These are phyloP conservation scores for Colletotrichum orchidophilum DNA, from an alignment of 2,329 filamentous ascomycete genomes.

Conservation along the genomic window DNA sequence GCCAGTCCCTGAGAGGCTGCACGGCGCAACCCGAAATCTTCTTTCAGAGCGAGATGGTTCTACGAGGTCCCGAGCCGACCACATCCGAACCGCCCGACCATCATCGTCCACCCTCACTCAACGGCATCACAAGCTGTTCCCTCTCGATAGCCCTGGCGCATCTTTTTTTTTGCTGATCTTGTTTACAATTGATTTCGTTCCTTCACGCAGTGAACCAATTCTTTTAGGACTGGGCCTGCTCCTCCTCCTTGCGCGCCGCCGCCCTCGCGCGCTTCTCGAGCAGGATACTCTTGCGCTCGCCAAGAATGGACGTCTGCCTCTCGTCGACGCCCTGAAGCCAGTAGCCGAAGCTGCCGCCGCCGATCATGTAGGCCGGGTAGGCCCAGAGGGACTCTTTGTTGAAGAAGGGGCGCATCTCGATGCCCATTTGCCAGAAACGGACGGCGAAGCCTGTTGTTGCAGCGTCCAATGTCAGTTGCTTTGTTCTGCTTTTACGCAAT, in stretches of 20 bases:
- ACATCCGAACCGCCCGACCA: neutral
- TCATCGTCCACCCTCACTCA: neutral
- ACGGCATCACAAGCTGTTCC: neutral
- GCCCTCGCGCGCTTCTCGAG: constrained; percentile 88
- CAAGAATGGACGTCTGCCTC: constrained; percentile 79
- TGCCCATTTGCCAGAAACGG: constrained; percentile 95
- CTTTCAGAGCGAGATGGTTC: neutral
- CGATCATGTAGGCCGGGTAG: constrained; percentile 87
- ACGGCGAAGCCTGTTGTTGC: constrained; percentile 80
- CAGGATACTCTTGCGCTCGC: constrained; percentile 80
- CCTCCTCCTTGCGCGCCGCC: constrained; percentile 44
- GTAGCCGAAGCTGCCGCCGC: constrained; percentile 94
- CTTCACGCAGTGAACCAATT: too few species aligned
- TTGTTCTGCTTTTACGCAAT: neutral
- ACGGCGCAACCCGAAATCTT: neutral
- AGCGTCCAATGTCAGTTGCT: neutral
- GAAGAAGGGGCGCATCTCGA: constrained; percentile 98
- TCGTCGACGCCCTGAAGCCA: constrained; percentile 94
- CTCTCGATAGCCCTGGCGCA: neutral
- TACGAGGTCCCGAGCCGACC: neutral
- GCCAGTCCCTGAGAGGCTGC: neutral
- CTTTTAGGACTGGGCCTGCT: constrained; percentile 44
- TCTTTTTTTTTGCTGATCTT: neutral
- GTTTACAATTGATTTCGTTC: neutral
- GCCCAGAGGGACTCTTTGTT: constrained; percentile 85